Base-by-base conservation (phyloP, 2,329 filamentous ascomycete genomes). In the Triangularia verruculosa region DNA sequence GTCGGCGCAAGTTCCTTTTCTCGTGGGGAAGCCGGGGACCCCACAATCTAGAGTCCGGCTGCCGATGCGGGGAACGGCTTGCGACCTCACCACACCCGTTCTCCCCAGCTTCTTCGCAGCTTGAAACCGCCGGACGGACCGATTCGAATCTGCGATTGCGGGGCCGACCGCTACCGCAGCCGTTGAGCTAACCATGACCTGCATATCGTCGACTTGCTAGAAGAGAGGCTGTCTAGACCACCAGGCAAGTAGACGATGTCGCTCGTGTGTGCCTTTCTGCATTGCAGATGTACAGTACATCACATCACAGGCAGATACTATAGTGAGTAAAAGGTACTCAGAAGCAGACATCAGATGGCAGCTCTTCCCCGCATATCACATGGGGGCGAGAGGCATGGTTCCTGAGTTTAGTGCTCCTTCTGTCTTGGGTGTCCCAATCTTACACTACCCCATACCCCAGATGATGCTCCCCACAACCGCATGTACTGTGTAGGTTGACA, bases 101-200 rank as follows among this genome's bases (percentile, higher is more conserved):
- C n/a, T 28, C 34, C 25, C 4, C 11, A 2, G 51, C 22, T 7
- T 20, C 34, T 17, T 20, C 13, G 22, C 9, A 20, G n/a, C 56
- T 24, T 27, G 30, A 28, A 58, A 34, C 25, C 62, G 20, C 60
- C 58, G 59, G 67, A 70, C 65, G 70, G 70, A 65, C 70, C 70
- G 69, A 71, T 68, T 71, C 57, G 22, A 66, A 51, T 34, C 60
- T 61, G 61, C 12, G 11, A 22, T 27, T 61, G 58, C 47, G 59
- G 59, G 39, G 57, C 52, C 39, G 34, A 22, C n/a, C 52, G 17
- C 28, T 39, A 53, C 51, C 56, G 34, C 20, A 27, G 51, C 56
- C 20, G 56, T 47, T 47, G 56, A 15, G 13, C 55, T 57, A 58
- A 17, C 39, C n/a, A 47, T 47, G 39, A 47, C n/a, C 39, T 47